Conservation (phyloP, 1,284 basidiomycete species). For the Cryptococcus maquisensis region DNA sequence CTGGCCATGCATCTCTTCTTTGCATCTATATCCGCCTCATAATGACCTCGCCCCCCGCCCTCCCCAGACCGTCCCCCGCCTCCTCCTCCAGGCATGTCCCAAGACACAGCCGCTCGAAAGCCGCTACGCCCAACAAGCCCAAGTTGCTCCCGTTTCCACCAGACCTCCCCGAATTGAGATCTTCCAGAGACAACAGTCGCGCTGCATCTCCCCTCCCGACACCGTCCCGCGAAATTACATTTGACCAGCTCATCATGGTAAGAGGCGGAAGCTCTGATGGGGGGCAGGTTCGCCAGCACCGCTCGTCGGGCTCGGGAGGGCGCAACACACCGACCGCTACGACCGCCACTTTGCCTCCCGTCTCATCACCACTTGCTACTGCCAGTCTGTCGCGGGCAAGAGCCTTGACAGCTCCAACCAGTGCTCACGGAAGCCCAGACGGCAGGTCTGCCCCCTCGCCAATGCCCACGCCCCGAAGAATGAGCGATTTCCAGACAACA, state of each 20-base stretch:
- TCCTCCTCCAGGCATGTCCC: constrained; percentile 2
- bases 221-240: constrained; percentile 11
- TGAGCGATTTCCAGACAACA: neutral
- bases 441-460: neutral
- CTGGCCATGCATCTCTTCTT: neutral
- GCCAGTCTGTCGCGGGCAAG: constrained; percentile 5
- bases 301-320: constrained; percentile 3
- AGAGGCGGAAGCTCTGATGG: constrained; percentile 10
- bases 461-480: neutral
- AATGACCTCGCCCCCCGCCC: constrained; percentile 1
- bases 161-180: constrained; percentile 16
- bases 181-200: constrained; percentile 16
- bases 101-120: constrained; percentile 12
- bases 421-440: neutral
- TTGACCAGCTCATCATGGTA: constrained; percentile 15
- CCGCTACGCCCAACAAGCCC: constrained; percentile 12
- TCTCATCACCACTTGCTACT: constrained; percentile 12
- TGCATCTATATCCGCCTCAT: neutral
- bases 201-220: constrained; percentile 16
- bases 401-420: constrained; percentile 8
- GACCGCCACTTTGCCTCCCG: constrained; percentile 7
- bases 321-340: neutral
- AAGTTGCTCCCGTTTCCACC: constrained; percentile 32
- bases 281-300: neutral
- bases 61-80: neutral